These are phyloP conservation scores for Goffeauzyma gilvescens DNA, from an alignment of 768 basidiomycete species.

Conservation along the genomic window DNA sequence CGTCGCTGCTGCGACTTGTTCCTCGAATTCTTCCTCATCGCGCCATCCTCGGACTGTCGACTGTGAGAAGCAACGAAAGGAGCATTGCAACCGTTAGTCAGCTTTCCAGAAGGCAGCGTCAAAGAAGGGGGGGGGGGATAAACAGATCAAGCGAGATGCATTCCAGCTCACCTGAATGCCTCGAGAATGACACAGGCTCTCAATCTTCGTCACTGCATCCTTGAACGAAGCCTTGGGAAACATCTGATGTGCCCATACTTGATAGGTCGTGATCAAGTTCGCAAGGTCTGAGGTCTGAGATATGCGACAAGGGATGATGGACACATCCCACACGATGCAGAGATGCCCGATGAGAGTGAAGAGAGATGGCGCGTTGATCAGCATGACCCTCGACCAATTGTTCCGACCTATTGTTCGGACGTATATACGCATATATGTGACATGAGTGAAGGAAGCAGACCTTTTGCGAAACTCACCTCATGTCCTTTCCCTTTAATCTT, in stretches of 20 bases:
- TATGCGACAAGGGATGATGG: not conserved
- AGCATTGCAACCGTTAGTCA: not conserved
- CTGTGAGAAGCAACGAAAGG: not conserved
- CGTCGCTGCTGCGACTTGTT: slow-evolving; percentile 3
- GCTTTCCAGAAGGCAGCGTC: not conserved
- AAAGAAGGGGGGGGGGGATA: too few relatives aligned
- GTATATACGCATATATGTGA: not conserved
- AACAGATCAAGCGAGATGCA: slow-evolving; percentile 1
- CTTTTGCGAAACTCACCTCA: slow-evolving; percentile 47
- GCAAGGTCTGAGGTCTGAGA: slow-evolving; percentile 59
- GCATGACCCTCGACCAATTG: too few relatives aligned
- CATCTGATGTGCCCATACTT: slow-evolving; percentile 85
- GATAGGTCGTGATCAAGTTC: slow-evolving; percentile 62
- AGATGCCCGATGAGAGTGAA: not conserved
- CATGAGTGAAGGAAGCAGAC: slow-evolving; percentile 1
- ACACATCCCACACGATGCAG: not conserved
- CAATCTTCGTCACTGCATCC: slow-evolving; percentile 67
- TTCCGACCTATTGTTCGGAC: too few relatives aligned
- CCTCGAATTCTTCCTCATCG: not conserved
- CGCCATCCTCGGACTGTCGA: not conserved
- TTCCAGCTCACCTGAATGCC: slow-evolving; percentile 54
- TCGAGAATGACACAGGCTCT: slow-evolving; percentile 69
- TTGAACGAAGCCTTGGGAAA: slow-evolving; percentile 74
- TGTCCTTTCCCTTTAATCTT: slow-evolving; percentile 73
- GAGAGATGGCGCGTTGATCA: not conserved